Evolutionary conservation across 306 rosid genomes (phyloP).

Genomic region (Cicer judaicum): DNA sequence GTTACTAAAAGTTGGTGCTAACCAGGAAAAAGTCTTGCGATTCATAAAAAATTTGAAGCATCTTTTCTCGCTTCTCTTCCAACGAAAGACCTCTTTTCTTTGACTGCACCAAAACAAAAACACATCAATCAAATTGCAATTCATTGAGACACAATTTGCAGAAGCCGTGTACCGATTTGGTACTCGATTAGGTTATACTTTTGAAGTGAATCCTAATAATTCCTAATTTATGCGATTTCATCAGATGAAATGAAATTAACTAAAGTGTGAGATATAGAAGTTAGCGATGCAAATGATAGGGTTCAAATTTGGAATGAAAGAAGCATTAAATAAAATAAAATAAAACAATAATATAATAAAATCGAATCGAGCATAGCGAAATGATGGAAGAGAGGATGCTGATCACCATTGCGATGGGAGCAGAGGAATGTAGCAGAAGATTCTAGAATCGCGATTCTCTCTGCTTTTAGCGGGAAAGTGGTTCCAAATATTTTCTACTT

Average conservation of each 20-base stretch:
- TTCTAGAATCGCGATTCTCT: slow-evolving; percentile 37
- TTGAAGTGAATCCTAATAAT: background rate
- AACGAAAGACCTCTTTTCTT: slow-evolving; percentile 95
- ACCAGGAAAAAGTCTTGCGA: slow-evolving; percentile 92
- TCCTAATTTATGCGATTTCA: background rate
- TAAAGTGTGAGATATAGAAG: slow-evolving; percentile 14
- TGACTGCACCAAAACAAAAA: slow-evolving; percentile 57
- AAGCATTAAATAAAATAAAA: background rate
- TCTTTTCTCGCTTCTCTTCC: slow-evolving; percentile 98
- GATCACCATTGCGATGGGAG: slow-evolving; percentile 47
- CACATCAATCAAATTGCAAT: slow-evolving; percentile 20
- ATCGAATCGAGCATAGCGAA: background rate
- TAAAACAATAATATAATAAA: background rate
- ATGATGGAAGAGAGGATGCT: background rate
- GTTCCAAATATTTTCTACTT: background rate
- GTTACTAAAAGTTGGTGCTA: slow-evolving; percentile 22
- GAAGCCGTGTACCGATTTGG: background rate
- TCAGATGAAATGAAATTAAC: background rate
- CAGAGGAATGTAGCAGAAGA: slow-evolving; percentile 33
- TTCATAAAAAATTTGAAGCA: slow-evolving; percentile 91
- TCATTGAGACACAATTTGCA: background rate
- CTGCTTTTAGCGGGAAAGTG: slow-evolving; percentile 52
- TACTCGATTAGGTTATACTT: background rate
- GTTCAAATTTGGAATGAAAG: slow-evolving; percentile 19
- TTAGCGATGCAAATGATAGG: background rate